A percentile compares a stretch with the other conserved stretches of the same genome.
Evolutionary conservation across 2,329 filamentous ascomycete genomes (phyloP).

Genomic region (Xylariales sp.): DNA sequence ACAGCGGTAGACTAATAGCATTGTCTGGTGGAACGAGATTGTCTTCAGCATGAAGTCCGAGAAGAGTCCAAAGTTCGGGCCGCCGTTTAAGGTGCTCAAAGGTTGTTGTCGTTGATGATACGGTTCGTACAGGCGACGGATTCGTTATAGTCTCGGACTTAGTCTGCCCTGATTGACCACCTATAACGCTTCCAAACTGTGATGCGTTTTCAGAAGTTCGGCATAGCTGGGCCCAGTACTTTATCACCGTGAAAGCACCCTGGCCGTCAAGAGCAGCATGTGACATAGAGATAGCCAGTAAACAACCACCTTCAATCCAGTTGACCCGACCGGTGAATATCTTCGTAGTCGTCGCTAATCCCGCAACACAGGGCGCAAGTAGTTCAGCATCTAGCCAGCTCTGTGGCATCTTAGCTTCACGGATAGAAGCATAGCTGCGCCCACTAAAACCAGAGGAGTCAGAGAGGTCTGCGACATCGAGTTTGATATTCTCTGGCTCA

Average conservation of each 20-base stretch:
- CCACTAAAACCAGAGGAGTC: neutral
- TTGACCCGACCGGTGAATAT: neutral
- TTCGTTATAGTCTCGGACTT: no score
- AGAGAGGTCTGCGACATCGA: neutral
- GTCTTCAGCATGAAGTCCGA: neutral
- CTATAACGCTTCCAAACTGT: neutral
- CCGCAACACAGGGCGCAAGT: neutral
- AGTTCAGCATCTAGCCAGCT: neutral
- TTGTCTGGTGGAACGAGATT: neutral
- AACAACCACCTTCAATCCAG: neutral
- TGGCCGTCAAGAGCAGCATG: neutral
- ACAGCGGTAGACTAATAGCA: neutral
- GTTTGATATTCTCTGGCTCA: neutral
- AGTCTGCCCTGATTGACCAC: neutral
- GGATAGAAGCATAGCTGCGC: neutral
- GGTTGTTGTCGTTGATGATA: neutral
- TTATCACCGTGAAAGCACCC: neutral
- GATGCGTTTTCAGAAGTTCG: neutral
- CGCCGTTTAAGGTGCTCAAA: neutral
- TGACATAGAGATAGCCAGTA: neutral
- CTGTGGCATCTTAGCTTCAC: neutral
- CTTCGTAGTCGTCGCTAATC: neutral
- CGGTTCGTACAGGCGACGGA: no score
- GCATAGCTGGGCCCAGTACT: neutral
- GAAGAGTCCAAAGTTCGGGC: slow-evolving; percentile 3